Base-by-base conservation (phyloP, 306 rosid species). In the Sicyos baderoa region DNA sequence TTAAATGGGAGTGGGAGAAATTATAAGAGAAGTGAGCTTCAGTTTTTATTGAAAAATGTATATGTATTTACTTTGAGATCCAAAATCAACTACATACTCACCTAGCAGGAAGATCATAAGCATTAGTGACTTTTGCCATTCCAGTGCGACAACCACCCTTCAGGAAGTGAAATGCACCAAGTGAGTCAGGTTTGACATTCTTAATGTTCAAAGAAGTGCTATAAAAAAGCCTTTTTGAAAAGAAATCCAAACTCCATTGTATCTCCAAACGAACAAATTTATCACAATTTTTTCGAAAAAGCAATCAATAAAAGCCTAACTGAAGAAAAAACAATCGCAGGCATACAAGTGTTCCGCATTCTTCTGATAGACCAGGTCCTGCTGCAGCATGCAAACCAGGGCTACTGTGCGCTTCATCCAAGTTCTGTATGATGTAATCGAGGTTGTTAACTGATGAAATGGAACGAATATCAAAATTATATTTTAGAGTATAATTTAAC, bases 101-200 rank as follows among this genome's bases (percentile, higher is more conserved):
- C 99, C 99, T 94, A 62, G 97, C 96, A 73, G 97, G 96, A 83
- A 94, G 99, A 74, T 94, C 91, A 53, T 88, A 94, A 7, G 91
- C 99, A 77, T 70, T 84, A 74, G 99, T 86, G 80, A 79, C 86
- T 87, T 88, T 94, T 69, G 99, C 97, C 99, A 94, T 90, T 79
- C 99, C 99, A 37, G 97, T 94, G 71, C 99, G 89, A 75, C 99
- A 94, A 67, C 97, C 99, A 79, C 97, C 99, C 99, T 94, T 71
- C 54, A 76, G 74, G 53, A 84, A 44, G 51, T 27, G 77, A 75
- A 82, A 79, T 72, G 69, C 29, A 72, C 25, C 53, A 56, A 66
- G 69, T 79, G 69, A 77, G 75, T 67, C 75, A 25, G 74, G 29
- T 29, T 54, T 58, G 55, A 66, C 42, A 66, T 66, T 42, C 14